These are phyloP conservation scores for Blepharisma stoltei DNA, from an alignment of 73 alveolate genomes.

Conservation along the genomic window DNA sequence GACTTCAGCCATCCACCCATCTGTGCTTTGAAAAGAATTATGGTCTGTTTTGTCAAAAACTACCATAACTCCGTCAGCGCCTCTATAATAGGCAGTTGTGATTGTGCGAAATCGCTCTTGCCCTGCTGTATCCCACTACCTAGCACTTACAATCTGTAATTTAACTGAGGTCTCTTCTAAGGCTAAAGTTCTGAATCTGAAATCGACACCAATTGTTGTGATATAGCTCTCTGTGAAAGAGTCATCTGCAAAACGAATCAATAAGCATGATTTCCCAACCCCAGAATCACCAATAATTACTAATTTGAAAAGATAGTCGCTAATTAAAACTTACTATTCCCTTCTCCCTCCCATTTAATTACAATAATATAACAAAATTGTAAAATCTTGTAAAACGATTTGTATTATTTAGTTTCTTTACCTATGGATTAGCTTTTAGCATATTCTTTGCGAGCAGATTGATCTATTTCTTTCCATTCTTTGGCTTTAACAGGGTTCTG, in stretches of 20 bases:
- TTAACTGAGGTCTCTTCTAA: conserved; percentile 55
- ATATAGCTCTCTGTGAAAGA: conserved; percentile 54
- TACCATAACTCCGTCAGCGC: conserved; percentile 34
- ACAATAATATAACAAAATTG: too few relatives aligned
- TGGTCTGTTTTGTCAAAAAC: conserved; percentile 33
- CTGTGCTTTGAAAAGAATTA: conserved; percentile 10
- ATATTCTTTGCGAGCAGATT: too few relatives aligned
- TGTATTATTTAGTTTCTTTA: too few relatives aligned
- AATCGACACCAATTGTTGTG: conserved; percentile 83
- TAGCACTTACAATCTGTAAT: conserved; percentile 66
- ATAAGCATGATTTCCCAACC: conserved; percentile 69
- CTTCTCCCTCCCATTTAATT: background rate
- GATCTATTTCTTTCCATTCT: too few relatives aligned
- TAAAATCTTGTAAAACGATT: too few relatives aligned
- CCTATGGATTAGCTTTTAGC: too few relatives aligned
- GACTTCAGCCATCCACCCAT: conserved; percentile 50
- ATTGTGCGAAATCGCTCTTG: conserved; percentile 32
- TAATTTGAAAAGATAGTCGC: conserved; percentile 36
- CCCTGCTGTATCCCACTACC: conserved; percentile 31
- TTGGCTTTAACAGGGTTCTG: too few relatives aligned
- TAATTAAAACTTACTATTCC: conserved; percentile 32
- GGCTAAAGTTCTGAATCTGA: conserved; percentile 59
- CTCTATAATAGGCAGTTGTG: conserved; percentile 31
- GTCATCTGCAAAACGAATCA: conserved; percentile 62
- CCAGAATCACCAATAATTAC: conserved; percentile 66